Conservation (phyloP, 108 stramenopile genomes). For the Fistulifera solaris region DNA sequence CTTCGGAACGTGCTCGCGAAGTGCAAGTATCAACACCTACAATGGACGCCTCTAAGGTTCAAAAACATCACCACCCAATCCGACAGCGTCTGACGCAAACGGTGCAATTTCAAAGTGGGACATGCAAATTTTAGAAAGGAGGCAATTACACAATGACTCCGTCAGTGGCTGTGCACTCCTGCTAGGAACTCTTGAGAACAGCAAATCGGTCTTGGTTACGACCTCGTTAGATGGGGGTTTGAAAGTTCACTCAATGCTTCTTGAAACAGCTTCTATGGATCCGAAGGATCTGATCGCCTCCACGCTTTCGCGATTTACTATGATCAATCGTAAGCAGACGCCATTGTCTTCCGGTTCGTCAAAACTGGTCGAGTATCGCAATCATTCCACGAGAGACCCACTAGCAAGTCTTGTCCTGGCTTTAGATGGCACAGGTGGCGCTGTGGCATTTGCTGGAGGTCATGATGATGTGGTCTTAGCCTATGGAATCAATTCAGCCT, state of each 20-base stretch:
- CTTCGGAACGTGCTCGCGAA: too few species aligned
- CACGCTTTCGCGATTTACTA: slow-evolving; percentile 36
- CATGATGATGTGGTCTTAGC: slow-evolving; percentile 67
- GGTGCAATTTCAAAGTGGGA: slow-evolving; percentile 28
- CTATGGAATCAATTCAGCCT: slow-evolving; percentile 61
- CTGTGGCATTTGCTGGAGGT: slow-evolving; percentile 60
- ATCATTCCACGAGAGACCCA: slow-evolving; percentile 47
- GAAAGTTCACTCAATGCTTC: slow-evolving; percentile 30
- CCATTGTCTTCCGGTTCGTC: slow-evolving; percentile 12
- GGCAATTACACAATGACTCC: slow-evolving; percentile 38
- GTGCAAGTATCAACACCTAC: too few species aligned
- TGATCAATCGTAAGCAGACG: slow-evolving; percentile 22
- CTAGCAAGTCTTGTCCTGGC: slow-evolving; percentile 46
- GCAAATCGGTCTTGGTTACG: slow-evolving; percentile 29
- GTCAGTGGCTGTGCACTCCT: slow-evolving; percentile 43
- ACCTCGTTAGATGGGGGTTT: slow-evolving; percentile 53
- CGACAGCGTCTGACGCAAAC: too few species aligned
- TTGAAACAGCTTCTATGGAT: slow-evolving; percentile 13
- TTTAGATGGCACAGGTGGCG: slow-evolving; percentile 38
- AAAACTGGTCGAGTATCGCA: slow-evolving; percentile 34
- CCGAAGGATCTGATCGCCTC: slow-evolving; percentile 23
- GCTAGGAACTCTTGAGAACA: slow-evolving; percentile 9
- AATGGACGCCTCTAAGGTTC: too few species aligned
- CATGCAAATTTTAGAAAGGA: slow-evolving; percentile 37
- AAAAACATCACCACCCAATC: too few species aligned